phyloP scores from a whole-genome alignment of 352 stramenopile species.

The Phytophthora cactorum region DNA sequence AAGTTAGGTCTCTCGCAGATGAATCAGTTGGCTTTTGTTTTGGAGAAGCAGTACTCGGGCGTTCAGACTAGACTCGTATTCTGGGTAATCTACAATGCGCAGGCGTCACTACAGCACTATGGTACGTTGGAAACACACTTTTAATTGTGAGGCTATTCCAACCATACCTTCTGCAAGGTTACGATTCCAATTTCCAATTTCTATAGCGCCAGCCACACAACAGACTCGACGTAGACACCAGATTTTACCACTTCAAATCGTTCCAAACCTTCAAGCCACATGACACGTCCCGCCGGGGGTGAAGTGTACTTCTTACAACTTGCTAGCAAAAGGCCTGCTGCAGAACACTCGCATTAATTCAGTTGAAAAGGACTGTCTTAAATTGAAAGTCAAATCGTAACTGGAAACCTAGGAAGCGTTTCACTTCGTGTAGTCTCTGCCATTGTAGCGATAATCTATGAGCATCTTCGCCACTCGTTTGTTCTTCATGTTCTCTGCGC shows the following conservation, averaged over 20 bases:
- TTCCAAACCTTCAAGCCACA: too few relatives aligned
- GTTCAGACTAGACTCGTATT: conserved; percentile 18
- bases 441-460: neutral
- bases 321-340: too few relatives aligned
- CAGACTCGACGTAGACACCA: too few relatives aligned
- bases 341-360: too few relatives aligned
- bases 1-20: conserved; percentile 11
- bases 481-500: neutral
- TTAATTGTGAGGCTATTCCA: neutral
- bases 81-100: conserved; percentile 31
- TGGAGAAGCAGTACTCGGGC: conserved; percentile 10
- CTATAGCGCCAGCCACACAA: conserved; percentile 2
- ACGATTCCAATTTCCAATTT: conserved; percentile 22
- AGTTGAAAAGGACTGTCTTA: too few relatives aligned
- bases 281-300: too few relatives aligned
- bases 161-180: conserved; percentile 5
- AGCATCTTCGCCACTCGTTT: neutral
- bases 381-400: neutral
- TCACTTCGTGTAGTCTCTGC: neutral
- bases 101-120: conserved; percentile 32
- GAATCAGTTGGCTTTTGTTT: conserved; percentile 16
- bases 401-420: neutral
- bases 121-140: conserved; percentile 7
- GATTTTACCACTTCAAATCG: too few relatives aligned
- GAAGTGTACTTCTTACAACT: too few relatives aligned